A percentile compares a stretch with the other conserved stretches of the same genome.
phyloP scores from a whole-genome alignment of 176 grass and related monocot genomes.

The Zizania latifolia region DNA sequence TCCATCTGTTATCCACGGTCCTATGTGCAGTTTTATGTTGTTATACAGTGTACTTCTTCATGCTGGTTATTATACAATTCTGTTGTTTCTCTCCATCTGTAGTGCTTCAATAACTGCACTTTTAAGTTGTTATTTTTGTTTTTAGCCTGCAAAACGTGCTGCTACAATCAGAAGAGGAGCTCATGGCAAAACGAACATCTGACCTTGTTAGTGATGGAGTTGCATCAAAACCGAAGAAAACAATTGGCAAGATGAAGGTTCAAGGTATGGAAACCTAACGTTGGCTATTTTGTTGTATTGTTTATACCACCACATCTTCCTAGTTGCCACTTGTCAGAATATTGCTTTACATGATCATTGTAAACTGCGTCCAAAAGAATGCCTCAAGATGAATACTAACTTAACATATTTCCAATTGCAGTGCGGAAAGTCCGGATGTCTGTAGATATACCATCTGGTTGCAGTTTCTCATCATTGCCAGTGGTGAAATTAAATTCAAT shows the following conservation, averaged over 20 bases:
- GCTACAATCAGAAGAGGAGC: slow-evolving; percentile 92
- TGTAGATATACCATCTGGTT: slow-evolving; percentile 87
- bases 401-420: slow-evolving; percentile 42
- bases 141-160: slow-evolving; percentile 83
- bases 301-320: neutral
- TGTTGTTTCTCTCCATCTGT: neutral
- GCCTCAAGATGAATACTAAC: slow-evolving; percentile 15
- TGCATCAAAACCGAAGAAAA: slow-evolving; percentile 83
- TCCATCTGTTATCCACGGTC: neutral
- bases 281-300: neutral
- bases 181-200: slow-evolving; percentile 66
- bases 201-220: slow-evolving; percentile 78
- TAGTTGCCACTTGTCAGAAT: neutral
- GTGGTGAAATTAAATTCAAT: slow-evolving; percentile 71
- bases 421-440: slow-evolving; percentile 96
- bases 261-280: slow-evolving; percentile 54
- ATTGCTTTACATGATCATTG: neutral
- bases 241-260: slow-evolving; percentile 95
- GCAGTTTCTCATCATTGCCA: slow-evolving; percentile 74
- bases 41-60: neutral
- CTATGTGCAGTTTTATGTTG: neutral
- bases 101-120: neutral
- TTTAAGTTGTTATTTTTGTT: slow-evolving; percentile 17
- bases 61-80: neutral
- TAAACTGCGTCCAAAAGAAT: neutral